Evolutionary conservation across 768 basidiomycete species (phyloP), one percentile per base, ranked within the genome.

Genomic region (Infundibulicybe gibba): DNA sequence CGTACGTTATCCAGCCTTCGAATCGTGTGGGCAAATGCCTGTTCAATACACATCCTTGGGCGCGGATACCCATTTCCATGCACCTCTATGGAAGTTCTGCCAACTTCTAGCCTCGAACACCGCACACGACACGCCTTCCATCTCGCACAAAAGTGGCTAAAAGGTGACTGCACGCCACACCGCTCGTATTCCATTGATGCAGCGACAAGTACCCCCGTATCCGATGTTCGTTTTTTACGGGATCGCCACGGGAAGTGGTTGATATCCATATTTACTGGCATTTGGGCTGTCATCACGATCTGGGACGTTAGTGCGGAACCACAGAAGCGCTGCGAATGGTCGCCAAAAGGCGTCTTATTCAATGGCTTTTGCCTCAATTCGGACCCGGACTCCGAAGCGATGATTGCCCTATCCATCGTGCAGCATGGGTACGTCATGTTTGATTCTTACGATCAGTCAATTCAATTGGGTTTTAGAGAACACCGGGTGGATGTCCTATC

Each of bases 211-310:
- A 75, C 72, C 0, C 60, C 70, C 1, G 69, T 87, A 13, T 72
- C 75, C 12, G 71, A 80, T 10, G 67, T 85, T 13, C 74, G 68
- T 12, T 79, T 87, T 52, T 46, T 85, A 0, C 76, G 74, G 6
- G 72, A 72, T 5, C 61, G 61, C 32, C 70, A 61, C 1, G 70
- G 66, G 6, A 64, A 59, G 38, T 72, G 77, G 60, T 44, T 86
- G 3, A 43, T 83, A 46, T 77, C 77, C 6, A 69, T 81, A 8
- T 80, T 80, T 3, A 77, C 76, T 49, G 70, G 72, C 5, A 75
- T 87, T 42, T 87, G 85, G 85, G 79, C 79, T 34, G 65, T 69
- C 14, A 53, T 86, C 40, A 66, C 71, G 1, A 54, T 82, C 15
- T 84, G 85, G 80, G 70, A 79, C 21, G 50, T 55, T 8, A 58